Evolutionary conservation across 2,329 filamentous ascomycete species (phyloP).

Genomic region (Lachnellula cervina): DNA sequence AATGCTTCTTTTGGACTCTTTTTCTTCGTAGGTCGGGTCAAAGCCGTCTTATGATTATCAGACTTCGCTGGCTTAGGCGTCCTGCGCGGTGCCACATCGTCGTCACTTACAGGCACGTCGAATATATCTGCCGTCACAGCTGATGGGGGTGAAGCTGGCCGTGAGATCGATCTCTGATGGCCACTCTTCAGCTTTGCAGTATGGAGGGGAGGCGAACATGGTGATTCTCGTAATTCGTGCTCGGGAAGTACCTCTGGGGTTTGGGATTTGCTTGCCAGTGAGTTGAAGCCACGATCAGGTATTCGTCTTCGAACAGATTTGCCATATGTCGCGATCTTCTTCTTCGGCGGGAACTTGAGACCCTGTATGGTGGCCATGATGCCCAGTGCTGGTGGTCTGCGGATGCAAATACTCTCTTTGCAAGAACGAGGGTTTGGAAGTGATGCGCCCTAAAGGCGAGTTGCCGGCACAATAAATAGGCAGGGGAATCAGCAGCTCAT

Average conservation of each 20-base stretch:
- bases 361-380: slow-evolving; percentile 29
- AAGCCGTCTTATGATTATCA: slow-evolving; percentile 1
- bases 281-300: slow-evolving; percentile 24
- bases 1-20: slow-evolving; percentile 1
- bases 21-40: slow-evolving; percentile 2
- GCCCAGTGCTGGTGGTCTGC: not conserved
- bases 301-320: slow-evolving; percentile 28
- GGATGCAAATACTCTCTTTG: not conserved
- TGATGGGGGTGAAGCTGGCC: slow-evolving; percentile 4
- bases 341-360: slow-evolving; percentile 25
- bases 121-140: slow-evolving; percentile 6
- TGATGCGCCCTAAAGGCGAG: not conserved
- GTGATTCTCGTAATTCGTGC: not conserved
- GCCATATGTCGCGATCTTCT: slow-evolving; percentile 31
- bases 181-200: slow-evolving; percentile 7
- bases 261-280: slow-evolving; percentile 17
- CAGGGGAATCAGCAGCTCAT: no score
- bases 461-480: no score
- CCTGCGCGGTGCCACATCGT: slow-evolving; percentile 11
- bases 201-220: not conserved
- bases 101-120: slow-evolving; percentile 22
- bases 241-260: slow-evolving; percentile 13
- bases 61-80: slow-evolving; percentile 15
- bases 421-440: not conserved
- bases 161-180: slow-evolving; percentile 4